Evolutionary conservation across 352 stramenopile genomes (phyloP).

Genomic region (Halophytophthora batemanensis): DNA sequence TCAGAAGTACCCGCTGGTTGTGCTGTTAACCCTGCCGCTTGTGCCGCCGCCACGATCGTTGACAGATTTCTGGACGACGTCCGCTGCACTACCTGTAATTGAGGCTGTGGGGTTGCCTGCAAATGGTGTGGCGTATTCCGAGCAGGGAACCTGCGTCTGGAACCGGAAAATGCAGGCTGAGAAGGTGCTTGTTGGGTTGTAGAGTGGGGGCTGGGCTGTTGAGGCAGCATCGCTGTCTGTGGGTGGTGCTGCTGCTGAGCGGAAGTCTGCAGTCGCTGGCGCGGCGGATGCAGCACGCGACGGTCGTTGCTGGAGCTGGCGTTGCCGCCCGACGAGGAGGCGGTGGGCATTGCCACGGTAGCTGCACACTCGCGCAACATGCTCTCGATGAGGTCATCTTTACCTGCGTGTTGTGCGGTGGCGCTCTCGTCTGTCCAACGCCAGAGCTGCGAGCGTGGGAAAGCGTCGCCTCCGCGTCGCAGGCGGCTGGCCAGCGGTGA

Average conservation of each 20-base stretch:
- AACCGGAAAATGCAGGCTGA: conserved; percentile 4
- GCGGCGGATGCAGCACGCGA: conserved; percentile 13
- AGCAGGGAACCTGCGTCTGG: conserved; percentile 13
- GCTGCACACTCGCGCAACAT: conserved; percentile 52
- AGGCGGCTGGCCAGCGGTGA: conserved; percentile 9
- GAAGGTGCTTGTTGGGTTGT: conserved; percentile 5
- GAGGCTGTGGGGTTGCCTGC: conserved; percentile 15
- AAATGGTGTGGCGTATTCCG: conserved; percentile 1
- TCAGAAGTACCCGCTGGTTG: conserved; percentile 15
- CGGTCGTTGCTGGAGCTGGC: not conserved
- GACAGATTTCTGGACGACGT: conserved; percentile 18
- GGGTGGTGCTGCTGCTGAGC: conserved; percentile 9
- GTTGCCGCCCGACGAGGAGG: conserved; percentile 8
- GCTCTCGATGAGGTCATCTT: conserved; percentile 49
- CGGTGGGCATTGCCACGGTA: conserved; percentile 12
- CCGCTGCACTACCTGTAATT: conserved; percentile 6
- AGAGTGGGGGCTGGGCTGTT: conserved; percentile 1
- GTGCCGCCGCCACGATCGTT: not conserved
- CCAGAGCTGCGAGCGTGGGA: conserved; percentile 63
- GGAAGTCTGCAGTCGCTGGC: conserved; percentile 6
- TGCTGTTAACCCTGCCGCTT: conserved; percentile 3
- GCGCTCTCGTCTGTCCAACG: conserved; percentile 33
- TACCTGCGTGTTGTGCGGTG: not conserved
- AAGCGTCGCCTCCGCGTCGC: conserved; percentile 23
- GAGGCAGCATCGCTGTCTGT: not conserved